Percentiles rank a stretch among this genome's conserved stretches.
Evolutionary conservation across 2,329 filamentous ascomycete genomes (phyloP).

Genomic region (Paraconiothyrium sp.): DNA sequence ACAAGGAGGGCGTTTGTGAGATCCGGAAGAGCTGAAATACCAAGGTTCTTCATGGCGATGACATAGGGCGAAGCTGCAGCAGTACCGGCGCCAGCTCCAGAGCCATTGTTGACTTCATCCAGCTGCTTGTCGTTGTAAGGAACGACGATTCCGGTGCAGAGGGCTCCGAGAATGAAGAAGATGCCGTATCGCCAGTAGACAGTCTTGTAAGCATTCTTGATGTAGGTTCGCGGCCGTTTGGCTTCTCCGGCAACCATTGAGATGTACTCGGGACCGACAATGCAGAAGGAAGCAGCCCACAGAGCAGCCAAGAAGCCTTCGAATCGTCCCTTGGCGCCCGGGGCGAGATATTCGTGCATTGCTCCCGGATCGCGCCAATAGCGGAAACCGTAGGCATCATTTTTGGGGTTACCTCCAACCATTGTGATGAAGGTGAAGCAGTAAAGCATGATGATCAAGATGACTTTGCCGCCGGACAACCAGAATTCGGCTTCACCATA

Average conservation of each 20-base stretch:
- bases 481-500: conserved; percentile 59
- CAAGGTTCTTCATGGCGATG: conserved; percentile 67
- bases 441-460: conserved; percentile 58
- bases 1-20: conserved; percentile 66
- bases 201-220: conserved; percentile 60
- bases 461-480: conserved; percentile 57
- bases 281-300: conserved; percentile 57
- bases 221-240: conserved; percentile 56
- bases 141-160: conserved; percentile 56
- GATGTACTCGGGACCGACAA: conserved; percentile 60
- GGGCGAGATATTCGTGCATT: conserved; percentile 38
- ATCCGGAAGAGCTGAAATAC: conserved; percentile 63
- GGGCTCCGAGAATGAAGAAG: conserved; percentile 58
- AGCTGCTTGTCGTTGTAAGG: conserved; percentile 78
- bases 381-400: conserved; percentile 55
- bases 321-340: conserved; percentile 39
- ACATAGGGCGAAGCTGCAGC: conserved; percentile 70
- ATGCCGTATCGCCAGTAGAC: conserved; percentile 57
- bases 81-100: conserved; percentile 48
- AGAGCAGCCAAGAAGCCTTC: conserved; percentile 52
- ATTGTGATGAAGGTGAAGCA: conserved; percentile 59
- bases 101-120: conserved; percentile 58
- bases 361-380: conserved; percentile 54
- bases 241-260: conserved; percentile 60
- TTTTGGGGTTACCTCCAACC: conserved; percentile 56